Evolutionary conservation across 352 stramenopile species (phyloP), one percentile per base, ranked within the genome.

Genomic region (Ophiocytium majus): DNA sequence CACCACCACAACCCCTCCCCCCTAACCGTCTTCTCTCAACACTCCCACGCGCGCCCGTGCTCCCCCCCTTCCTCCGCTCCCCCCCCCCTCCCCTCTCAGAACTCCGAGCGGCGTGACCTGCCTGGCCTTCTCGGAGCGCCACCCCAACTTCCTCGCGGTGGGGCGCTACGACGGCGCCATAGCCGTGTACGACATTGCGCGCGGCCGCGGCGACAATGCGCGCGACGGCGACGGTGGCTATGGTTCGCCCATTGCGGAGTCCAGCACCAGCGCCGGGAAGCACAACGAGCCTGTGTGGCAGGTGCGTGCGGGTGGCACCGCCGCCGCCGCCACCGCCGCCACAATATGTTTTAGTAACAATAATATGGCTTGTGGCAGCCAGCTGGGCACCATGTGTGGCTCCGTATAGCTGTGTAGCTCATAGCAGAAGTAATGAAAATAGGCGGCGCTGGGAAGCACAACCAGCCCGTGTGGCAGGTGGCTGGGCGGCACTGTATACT

Each of bases 261-360:
- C 49, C 82, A 83, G 85, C 74, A 66, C 75, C 9, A 83, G 84
- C 43, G 1, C 80, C 9, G 92, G 91, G 0, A 95, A 95, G 76
- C 95, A 98, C 84, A 90, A 95, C 35, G 94, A 97, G 43, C 93
- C 93, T 0, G 93, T 98, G 36, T 97, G 95, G 95, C 76, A 91
- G 84, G 84, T 87, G 34, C 66, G 43, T 57, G 43, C 14, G 43
- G 5, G 43, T 79, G 71, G n/a, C 32, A 10, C n/a, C 71, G n/a
- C n/a, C n/a, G n/a, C n/a, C n/a, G n/a, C n/a, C n/a, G n/a, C n/a
- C n/a, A n/a, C n/a, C n/a, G n/a, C n/a, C n/a, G n/a, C n/a, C n/a
- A n/a, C n/a, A n/a, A n/a, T n/a, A n/a, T n/a, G n/a, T n/a, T n/a
- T n/a, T n/a, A n/a, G n/a, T n/a, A n/a, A n/a, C n/a, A n/a, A n/a